A percentile compares a stretch with the other conserved stretches of the same genome.
Evolutionary conservation across 257 asterid genomes (phyloP).

Genomic region (Solanum clarkiae): DNA sequence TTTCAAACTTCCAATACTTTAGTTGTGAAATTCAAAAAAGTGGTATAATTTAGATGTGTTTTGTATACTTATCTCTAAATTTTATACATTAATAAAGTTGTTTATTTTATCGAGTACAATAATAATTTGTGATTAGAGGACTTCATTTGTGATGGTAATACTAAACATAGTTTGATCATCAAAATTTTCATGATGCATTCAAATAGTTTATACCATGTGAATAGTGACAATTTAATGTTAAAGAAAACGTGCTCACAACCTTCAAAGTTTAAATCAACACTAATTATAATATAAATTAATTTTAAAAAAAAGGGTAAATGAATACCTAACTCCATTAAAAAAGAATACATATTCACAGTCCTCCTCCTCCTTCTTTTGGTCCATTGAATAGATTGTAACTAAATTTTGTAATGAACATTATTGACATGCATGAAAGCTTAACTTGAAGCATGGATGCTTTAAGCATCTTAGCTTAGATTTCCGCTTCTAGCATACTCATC

Average conservation of each 20-base stretch:
- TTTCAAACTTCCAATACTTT: too few relatives aligned
- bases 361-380: not conserved
- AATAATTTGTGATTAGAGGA: not conserved
- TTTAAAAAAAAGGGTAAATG: not conserved
- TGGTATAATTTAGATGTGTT: too few relatives aligned
- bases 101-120: not conserved
- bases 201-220: not conserved
- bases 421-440: not conserved
- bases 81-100: not conserved
- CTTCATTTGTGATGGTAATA: not conserved
- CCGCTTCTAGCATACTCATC: conserved; percentile 38
- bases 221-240: not conserved
- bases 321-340: not conserved
- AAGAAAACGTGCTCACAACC: not conserved
- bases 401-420: not conserved
- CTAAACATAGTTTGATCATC: not conserved
- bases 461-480: not conserved
- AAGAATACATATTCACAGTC: not conserved
- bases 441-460: not conserved
- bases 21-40: too few relatives aligned
- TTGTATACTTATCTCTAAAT: not conserved
- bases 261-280: not conserved
- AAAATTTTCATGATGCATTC: not conserved
- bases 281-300: not conserved
- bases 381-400: not conserved